A percentile compares a stretch with the other conserved stretches of the same genome.
These are phyloP conservation scores for Penicillium salamii DNA, from an alignment of 495 filamentous ascomycete species.

Conservation along the genomic window DNA sequence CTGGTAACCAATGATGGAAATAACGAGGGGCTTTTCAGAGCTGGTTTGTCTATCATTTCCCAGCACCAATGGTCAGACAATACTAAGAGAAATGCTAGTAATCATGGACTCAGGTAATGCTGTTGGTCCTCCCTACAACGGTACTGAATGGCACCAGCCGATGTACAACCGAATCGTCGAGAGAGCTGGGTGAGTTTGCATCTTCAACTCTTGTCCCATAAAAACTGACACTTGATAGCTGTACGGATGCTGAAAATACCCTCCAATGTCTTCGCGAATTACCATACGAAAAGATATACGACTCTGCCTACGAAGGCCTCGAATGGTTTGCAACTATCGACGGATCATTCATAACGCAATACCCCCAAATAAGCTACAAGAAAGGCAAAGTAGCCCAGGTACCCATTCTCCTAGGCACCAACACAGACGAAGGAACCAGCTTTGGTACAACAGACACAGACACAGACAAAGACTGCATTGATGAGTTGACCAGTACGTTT, in stretches of 20 bases:
- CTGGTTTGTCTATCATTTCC: slow-evolving; percentile 27
- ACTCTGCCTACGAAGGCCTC: slow-evolving; percentile 41
- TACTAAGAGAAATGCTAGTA: no score
- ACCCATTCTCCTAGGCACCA: slow-evolving; percentile 45
- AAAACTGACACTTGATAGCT: slow-evolving; percentile 38
- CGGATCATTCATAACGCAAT: slow-evolving; percentile 46
- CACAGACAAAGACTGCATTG: slow-evolving; percentile 43
- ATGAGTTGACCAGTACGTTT: slow-evolving; percentile 33
- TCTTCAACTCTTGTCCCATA: neutral
- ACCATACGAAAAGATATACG: slow-evolving; percentile 55
- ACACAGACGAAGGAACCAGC: slow-evolving; percentile 49
- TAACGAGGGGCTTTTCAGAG: slow-evolving; percentile 37
- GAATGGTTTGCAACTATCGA: slow-evolving; percentile 49
- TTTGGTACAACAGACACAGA: slow-evolving; percentile 46
- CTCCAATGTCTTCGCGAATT: slow-evolving; percentile 60
- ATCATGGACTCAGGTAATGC: slow-evolving; percentile 68
- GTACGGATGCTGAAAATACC: slow-evolving; percentile 51
- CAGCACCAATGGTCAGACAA: no score
- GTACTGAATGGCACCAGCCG: slow-evolving; percentile 40
- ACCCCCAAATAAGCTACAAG: slow-evolving; percentile 35
- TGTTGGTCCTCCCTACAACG: slow-evolving; percentile 37
- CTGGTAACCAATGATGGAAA: slow-evolving; percentile 33
- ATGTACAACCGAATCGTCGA: slow-evolving; percentile 39
- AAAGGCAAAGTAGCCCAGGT: slow-evolving; percentile 37
- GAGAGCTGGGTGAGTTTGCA: slow-evolving; percentile 24